These are phyloP conservation scores for Naumovozyma baii DNA, from an alignment of 805 yeast genomes.

Conservation along the genomic window DNA sequence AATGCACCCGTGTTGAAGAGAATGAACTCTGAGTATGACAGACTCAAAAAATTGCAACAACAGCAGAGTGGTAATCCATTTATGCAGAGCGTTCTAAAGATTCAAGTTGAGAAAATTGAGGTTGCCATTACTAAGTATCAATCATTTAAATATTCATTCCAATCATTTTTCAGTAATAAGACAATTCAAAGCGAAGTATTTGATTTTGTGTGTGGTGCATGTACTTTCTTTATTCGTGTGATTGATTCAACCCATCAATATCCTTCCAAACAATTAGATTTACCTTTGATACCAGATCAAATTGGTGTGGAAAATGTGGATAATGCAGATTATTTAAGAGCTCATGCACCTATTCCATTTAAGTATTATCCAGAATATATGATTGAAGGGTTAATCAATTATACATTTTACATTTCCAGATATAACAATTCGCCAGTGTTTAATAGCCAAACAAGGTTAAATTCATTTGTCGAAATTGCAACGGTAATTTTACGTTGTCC, in stretches of 20 bases:
- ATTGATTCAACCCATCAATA: conserved; percentile 63
- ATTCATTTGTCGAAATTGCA: conserved; percentile 57
- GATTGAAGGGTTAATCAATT: conserved; percentile 72
- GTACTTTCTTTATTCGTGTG: conserved; percentile 58
- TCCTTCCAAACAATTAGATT: conserved; percentile 41
- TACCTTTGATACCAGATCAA: conserved; percentile 55
- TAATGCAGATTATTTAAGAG: conserved; percentile 60
- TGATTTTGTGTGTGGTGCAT: conserved; percentile 69
- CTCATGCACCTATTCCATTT: conserved; percentile 65
- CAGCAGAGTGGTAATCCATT: conserved; percentile 5
- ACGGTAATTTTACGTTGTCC: conserved; percentile 75
- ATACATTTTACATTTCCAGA: conserved; percentile 51
- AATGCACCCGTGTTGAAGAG: conserved; percentile 42
- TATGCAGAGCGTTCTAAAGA: conserved; percentile 8
- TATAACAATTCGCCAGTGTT: conserved; percentile 47
- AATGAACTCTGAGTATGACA: conserved; percentile 34
- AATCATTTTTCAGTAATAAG: conserved; percentile 51
- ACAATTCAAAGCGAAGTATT: conserved; percentile 55
- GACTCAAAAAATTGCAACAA: conserved; percentile 21
- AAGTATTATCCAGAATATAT: conserved; percentile 77
- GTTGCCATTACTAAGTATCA: conserved; percentile 32
- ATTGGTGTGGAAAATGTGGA: conserved; percentile 58
- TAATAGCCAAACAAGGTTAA: conserved; percentile 39
- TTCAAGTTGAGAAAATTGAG: conserved; percentile 45
- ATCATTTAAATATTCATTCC: conserved; percentile 47